Base-by-base conservation (phyloP, 352 stramenopile genomes). In the Thalassiosira sp. region DNA sequence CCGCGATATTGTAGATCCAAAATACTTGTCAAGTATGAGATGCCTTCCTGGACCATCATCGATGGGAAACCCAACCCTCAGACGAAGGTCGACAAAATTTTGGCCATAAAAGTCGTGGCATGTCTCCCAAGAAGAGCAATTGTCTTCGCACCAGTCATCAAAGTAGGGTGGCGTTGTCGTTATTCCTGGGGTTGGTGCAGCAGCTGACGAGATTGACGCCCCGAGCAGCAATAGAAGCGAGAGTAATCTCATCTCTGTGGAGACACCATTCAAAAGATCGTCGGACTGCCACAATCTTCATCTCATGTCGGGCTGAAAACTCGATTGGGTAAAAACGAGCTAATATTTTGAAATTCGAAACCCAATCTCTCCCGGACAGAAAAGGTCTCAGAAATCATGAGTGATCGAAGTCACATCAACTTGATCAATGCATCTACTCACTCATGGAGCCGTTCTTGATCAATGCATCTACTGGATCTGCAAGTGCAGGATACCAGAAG, bases 11-110 rank as follows among this genome's bases (percentile, higher is more conserved):
- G 76, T 86, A 5, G 72, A 54, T 45, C 89, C 89, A 43, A 92
- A 75, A 59, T 81, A 88, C n/a, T 94, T 79, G 46, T 71, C 66
- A 40, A 76, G 68, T 22, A 93, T 71, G 8, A 94, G 74, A 59
- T 89, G 76, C 28, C 78, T 63, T 28, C 88, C 89, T 22, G 89
- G 89, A 35, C 88, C 87, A 57, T 90, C 81, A 24, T 88, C 61
- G 24, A 84, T 87, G 3, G 83, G 74, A 72, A 77, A 89, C 15
- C 86, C 68, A 10, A 91, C 57, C 64, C 79, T 65, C 15, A 92
- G 40, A 24, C 63, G 62, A 20, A 88, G 72, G 46, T 88, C 76
- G 10, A 85, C 59, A 63, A 70, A 72, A 72, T 81, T 74, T 35
- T 51, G 6, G 6, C 31, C 42, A 49, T 57, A 87, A 20, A 74